phyloP scores from a whole-genome alignment of 345 rosid species.

The Schrenkiella parvula region DNA sequence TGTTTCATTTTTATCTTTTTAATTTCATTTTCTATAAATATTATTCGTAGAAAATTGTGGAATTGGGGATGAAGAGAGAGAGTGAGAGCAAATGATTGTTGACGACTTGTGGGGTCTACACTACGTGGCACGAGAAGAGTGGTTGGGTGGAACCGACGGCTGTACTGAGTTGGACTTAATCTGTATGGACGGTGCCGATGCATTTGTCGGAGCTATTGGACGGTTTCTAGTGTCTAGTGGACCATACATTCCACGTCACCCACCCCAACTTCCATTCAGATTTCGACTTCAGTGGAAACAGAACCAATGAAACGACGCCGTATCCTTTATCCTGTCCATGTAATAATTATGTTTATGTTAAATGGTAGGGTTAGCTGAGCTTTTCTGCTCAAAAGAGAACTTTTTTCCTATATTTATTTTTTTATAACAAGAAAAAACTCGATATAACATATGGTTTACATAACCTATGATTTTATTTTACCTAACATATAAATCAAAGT shows the following conservation, averaged over 20 bases:
- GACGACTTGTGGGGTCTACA: constrained; percentile 1
- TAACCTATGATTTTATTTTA: no score
- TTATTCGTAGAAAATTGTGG: constrained; percentile 6
- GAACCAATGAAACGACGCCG: constrained; percentile 6
- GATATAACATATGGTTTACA: no score
- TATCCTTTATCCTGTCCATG: not conserved
- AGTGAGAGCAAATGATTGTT: constrained; percentile 18
- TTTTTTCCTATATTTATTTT: no score
- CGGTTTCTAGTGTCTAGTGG: constrained; percentile 24
- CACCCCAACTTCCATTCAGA: not conserved
- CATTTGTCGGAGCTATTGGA: constrained; percentile 20
- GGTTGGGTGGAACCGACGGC: constrained; percentile 25
- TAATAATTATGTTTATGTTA: constrained; percentile 2
- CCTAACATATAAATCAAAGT: no score
- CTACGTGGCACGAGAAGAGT: constrained; percentile 26
- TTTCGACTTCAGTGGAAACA: constrained; percentile 19
- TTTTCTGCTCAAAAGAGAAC: no score
- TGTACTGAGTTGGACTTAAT: constrained; percentile 10
- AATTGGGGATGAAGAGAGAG: constrained; percentile 9
- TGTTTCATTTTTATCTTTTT: not conserved
- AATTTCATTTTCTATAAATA: not conserved
- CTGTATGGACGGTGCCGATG: constrained; percentile 32
- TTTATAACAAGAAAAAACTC: no score
- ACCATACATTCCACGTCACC: constrained; percentile 24
- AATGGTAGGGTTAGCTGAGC: constrained; percentile 5